Conservation (phyloP, 140 eudicot species). For the Stevia rebaudiana region DNA sequence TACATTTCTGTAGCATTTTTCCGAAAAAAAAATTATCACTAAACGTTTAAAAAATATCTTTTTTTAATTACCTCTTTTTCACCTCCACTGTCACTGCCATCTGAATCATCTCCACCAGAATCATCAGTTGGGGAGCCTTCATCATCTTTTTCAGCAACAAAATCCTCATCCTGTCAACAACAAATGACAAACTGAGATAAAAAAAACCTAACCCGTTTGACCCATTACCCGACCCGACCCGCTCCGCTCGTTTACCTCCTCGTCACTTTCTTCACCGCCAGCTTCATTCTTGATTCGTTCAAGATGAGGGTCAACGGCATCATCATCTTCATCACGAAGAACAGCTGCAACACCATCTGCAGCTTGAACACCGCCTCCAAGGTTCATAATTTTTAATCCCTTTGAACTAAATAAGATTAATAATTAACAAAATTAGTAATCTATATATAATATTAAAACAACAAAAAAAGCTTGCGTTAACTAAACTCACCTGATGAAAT, state of each 20-base stretch:
- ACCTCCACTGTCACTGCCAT: slow-evolving; percentile 64
- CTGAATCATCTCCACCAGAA: slow-evolving; percentile 81
- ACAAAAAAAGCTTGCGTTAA: not conserved
- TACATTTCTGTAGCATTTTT: no score
- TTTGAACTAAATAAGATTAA: slow-evolving; percentile 50
- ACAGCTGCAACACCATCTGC: slow-evolving; percentile 77
- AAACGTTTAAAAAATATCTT: no score
- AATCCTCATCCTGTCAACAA: slow-evolving; percentile 71
- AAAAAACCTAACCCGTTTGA: not conserved
- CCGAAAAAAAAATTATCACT: no score
- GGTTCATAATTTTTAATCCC: slow-evolving; percentile 78
- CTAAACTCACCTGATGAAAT: slow-evolving; percentile 63
- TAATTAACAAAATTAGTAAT: not conserved
- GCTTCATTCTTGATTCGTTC: slow-evolving; percentile 69
- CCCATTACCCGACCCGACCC: not conserved
- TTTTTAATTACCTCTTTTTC: slow-evolving; percentile 52
- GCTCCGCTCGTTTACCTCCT: slow-evolving; percentile 42
- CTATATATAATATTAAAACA: not conserved
- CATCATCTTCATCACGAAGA: slow-evolving; percentile 54
- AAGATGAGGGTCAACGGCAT: slow-evolving; percentile 85
- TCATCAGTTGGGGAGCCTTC: slow-evolving; percentile 90
- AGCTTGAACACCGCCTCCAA: slow-evolving; percentile 53
- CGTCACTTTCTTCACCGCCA: slow-evolving; percentile 83
- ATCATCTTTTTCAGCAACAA: slow-evolving; percentile 75
- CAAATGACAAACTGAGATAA: slow-evolving; percentile 1